Conservation (phyloP, 805 yeast genomes). For the Saturnispora gosingensis region DNA sequence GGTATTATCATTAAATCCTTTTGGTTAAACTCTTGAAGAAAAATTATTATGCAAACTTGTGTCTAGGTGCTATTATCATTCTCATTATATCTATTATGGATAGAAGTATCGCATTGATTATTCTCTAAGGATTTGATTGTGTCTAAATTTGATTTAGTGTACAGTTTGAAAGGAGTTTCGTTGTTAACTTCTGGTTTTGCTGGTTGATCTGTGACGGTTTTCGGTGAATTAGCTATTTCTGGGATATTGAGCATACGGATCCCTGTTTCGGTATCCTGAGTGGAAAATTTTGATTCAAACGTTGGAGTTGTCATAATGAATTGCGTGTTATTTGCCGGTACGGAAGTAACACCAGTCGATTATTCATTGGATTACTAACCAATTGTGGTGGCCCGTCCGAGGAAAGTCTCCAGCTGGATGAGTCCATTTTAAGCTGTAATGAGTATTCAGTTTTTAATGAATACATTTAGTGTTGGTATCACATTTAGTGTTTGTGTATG, state of each 20-base stretch:
- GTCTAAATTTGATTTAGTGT: not conserved
- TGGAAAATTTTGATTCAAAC: not conserved
- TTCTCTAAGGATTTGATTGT: not conserved
- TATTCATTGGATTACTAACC: not conserved
- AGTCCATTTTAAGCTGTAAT: not conserved
- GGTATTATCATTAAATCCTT: not conserved
- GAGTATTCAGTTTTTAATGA: not conserved
- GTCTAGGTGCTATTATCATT: not conserved
- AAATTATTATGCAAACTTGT: not conserved
- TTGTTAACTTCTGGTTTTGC: not conserved
- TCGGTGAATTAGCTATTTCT: conserved; percentile 6
- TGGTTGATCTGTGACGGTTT: not conserved
- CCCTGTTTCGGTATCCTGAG: not conserved
- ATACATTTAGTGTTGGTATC: not conserved
- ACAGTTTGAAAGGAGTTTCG: not conserved
- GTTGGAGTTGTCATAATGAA: not conserved
- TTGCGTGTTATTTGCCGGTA: not conserved
- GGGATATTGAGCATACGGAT: conserved; percentile 5
- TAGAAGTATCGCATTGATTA: not conserved
- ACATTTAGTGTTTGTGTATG: not conserved
- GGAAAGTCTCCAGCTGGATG: not conserved
- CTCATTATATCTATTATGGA: not conserved
- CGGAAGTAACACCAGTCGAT: not conserved
- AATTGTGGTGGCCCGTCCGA: not conserved
- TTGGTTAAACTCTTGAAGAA: not conserved